phyloP scores from a whole-genome alignment of 768 basidiomycete species.

The Termitomyces sp. region DNA sequence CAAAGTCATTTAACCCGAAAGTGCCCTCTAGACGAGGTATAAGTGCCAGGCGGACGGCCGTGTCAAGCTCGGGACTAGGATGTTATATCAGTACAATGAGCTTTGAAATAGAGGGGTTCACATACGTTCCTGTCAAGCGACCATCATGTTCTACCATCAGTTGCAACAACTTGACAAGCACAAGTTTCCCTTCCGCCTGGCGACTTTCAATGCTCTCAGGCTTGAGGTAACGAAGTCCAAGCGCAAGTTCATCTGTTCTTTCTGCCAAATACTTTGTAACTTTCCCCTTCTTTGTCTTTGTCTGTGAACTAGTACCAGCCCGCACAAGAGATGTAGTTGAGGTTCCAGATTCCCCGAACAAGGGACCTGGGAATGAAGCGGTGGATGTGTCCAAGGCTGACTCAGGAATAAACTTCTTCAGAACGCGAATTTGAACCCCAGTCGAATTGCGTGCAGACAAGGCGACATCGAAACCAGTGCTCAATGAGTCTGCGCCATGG shows the following conservation, averaged over 20 bases:
- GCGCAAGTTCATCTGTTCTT: constrained; percentile 71
- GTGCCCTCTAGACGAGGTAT: constrained; percentile 50
- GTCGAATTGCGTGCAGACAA: constrained; percentile 69
- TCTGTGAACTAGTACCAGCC: constrained; percentile 56
- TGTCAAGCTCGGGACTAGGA: constrained; percentile 58
- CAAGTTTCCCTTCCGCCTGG: constrained; percentile 71
- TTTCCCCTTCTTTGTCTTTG: constrained; percentile 81
- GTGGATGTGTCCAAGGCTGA: constrained; percentile 53
- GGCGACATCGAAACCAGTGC: constrained; percentile 76
- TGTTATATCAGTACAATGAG: constrained; percentile 1
- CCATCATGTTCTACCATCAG: constrained; percentile 90
- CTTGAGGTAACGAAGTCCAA: constrained; percentile 69
- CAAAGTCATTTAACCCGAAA: constrained; percentile 22
- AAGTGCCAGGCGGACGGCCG: constrained; percentile 69
- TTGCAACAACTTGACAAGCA: constrained; percentile 70
- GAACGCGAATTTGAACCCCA: constrained; percentile 59
- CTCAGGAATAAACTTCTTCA: constrained; percentile 71
- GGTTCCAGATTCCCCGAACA: constrained; percentile 74
- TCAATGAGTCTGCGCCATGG: constrained; percentile 63
- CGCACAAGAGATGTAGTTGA: constrained; percentile 68
- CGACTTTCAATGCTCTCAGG: constrained; percentile 48
- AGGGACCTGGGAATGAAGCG: constrained; percentile 78
- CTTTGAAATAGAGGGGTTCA: constrained; percentile 7
- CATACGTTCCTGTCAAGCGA: constrained; percentile 80
- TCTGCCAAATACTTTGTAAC: constrained; percentile 76